phyloP scores from a whole-genome alignment of 345 rosid genomes.

The Sisymbrium altissimum region DNA sequence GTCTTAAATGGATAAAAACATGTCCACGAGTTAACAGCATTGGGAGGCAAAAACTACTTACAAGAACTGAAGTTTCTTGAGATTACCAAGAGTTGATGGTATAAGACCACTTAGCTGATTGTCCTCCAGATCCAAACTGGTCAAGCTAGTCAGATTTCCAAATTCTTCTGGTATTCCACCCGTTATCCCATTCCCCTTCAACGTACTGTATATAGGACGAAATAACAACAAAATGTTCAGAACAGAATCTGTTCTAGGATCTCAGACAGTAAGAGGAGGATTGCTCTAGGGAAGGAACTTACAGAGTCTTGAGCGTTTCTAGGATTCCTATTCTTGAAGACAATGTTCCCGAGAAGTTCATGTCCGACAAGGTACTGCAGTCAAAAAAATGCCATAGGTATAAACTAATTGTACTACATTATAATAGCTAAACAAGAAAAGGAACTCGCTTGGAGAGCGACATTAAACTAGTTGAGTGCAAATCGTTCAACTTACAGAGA shows the following conservation, averaged over 20 bases:
- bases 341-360: constrained; percentile 76
- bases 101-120: constrained; percentile 74
- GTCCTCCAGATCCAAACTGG: constrained; percentile 82
- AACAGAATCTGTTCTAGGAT: constrained; percentile 1
- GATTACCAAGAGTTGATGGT: constrained; percentile 81
- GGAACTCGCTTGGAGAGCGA: background rate
- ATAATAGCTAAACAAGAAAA: background rate
- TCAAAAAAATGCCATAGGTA: constrained; percentile 12
- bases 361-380: constrained; percentile 73
- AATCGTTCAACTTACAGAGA: constrained; percentile 63
- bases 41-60: constrained; percentile 41
- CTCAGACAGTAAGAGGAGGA: background rate
- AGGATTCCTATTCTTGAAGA: constrained; percentile 67
- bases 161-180: constrained; percentile 87
- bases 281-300: constrained; percentile 33
- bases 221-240: background rate
- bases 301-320: constrained; percentile 67
- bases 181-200: constrained; percentile 83
- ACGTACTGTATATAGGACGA: constrained; percentile 49
- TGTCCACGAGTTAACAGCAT: background rate
- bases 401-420: background rate
- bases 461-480: background rate
- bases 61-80: constrained; percentile 89
- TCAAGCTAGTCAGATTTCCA: constrained; percentile 80
- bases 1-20: background rate